Evolutionary conservation across 352 stramenopile species (phyloP), one percentile per base, ranked within the genome.

Genomic region (Pythium insidiosum): DNA sequence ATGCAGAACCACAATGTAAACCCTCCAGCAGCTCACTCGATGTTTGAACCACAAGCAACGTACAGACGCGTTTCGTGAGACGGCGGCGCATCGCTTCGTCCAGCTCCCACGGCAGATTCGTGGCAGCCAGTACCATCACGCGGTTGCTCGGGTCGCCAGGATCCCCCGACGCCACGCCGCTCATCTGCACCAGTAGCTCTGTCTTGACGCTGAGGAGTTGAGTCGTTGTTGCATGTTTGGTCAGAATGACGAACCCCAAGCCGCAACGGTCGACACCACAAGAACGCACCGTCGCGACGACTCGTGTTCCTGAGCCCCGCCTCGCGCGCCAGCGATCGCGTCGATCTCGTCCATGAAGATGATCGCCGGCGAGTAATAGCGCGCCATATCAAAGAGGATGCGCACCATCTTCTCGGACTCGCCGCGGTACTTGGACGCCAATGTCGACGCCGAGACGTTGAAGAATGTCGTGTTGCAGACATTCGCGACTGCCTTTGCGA

Each of bases 281-380:
- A n/a, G n/a, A n/a, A n/a, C 53, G 7, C 47, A 88, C 77, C 80
- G 66, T 53, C 81, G 69, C 51, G 74, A 89, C 1, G 81, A 84
- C 53, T 94, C 81, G 57, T 94, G 81, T 39, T 94, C 81, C 28
- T 86, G 75, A 21, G 70, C 72, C 20, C 70, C 72, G 15, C 81
- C 81, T 43, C 81, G 68, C 5, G 73, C 67, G 1, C 74, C 81
- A 9, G 79, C 81, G 38, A 98, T 94, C 0, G 95, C 91, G 56
- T 99, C 96, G 41, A 99, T 97, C 60, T 99, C 96, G 55, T 99
- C 96, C 70, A 99, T 95, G 61, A 99, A 99, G 40, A 99, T 97
- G 45, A 96, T 99, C 9, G 84, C 94, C 9, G 96, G 96, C 16
- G 93, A 86, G 67, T 98, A 97, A 59, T 98, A 97, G 15, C 94